These are phyloP conservation scores for Pezizomycotina sp. DNA, from an alignment of 2,329 filamentous ascomycete genomes.

Conservation along the genomic window DNA sequence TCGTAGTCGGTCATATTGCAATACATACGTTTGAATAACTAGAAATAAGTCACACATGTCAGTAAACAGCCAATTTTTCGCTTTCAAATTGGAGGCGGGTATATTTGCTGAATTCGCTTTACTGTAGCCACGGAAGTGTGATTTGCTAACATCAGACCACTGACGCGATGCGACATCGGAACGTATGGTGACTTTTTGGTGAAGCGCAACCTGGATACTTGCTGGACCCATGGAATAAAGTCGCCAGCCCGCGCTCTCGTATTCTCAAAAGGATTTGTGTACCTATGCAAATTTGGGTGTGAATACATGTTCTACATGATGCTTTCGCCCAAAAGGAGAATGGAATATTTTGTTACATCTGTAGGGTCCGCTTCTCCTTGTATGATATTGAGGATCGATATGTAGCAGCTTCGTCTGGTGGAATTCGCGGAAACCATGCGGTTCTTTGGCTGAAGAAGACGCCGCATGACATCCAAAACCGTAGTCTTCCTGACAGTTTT, in stretches of 20 bases:
- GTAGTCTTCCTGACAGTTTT: conserved; percentile 98
- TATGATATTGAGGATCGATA: conserved; percentile 96
- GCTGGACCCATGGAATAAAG: conserved; percentile 98
- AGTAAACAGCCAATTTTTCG: not conserved
- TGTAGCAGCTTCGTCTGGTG: conserved; percentile 95
- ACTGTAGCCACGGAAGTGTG: conserved; percentile 91
- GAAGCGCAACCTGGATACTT: conserved; percentile 88
- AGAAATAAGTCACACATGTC: not conserved
- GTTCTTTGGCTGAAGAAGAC: conserved; percentile 92
- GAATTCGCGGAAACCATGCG: conserved; percentile 95
- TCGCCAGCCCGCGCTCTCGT: conserved; percentile 78
- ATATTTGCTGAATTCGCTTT: conserved; percentile 12
- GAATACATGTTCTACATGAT: conserved; percentile 1
- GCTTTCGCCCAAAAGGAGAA: not conserved
- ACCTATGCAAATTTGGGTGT: conserved; percentile 35
- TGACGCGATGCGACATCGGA: conserved; percentile 82
- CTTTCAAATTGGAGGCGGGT: not conserved
- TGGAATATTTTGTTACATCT: conserved; percentile 41
- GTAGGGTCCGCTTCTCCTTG: conserved; percentile 96
- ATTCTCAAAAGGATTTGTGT: conserved; percentile 96
- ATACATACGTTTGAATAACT: conserved; percentile 85
- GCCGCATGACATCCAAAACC: conserved; percentile 91
- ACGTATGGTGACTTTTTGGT: conserved; percentile 96
- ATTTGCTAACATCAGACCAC: conserved; percentile 92
- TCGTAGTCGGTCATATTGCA: conserved; percentile 81